phyloP scores from a whole-genome alignment of 192 early-diverging fungal genomes.

The Gamsiella multidivaricata region DNA sequence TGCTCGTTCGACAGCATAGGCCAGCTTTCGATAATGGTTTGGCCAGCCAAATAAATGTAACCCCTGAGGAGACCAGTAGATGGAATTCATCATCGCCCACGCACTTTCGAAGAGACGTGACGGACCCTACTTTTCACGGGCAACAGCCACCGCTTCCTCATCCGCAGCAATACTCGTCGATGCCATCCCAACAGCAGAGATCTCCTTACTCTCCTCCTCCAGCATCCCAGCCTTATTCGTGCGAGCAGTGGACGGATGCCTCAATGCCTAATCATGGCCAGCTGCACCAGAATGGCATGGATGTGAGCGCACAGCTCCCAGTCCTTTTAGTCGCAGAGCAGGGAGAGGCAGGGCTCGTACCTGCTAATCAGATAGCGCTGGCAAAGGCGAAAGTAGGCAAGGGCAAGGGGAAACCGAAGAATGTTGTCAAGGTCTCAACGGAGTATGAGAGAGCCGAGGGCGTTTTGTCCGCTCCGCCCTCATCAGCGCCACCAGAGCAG shows the following conservation, averaged over 20 bases:
- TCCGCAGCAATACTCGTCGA: conserved; percentile 10
- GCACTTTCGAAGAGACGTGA: neutral
- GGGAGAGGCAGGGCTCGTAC: neutral
- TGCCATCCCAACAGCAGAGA: neutral
- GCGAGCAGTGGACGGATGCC: conserved; percentile 3
- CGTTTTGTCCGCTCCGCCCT: neutral
- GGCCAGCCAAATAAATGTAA: neutral
- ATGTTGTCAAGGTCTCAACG: neutral
- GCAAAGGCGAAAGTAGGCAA: conserved; percentile 9
- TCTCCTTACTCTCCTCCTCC: neutral
- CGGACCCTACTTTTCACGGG: neutral
- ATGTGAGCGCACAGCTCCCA: neutral
- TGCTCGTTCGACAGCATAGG: neutral
- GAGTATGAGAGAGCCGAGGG: neutral
- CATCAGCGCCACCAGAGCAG: neutral
- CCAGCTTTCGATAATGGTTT: neutral
- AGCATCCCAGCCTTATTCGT: neutral
- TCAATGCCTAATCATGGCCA: neutral
- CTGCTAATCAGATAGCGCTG: neutral
- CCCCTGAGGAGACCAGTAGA: neutral
- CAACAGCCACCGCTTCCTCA: neutral
- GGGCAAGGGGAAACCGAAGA: conserved; percentile 13
- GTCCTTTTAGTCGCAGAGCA: neutral
- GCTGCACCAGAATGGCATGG: neutral
- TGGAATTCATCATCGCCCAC: conserved; percentile 11